Percentiles rank a stretch among this genome's conserved stretches.
Evolutionary conservation across 179 eudicot species (phyloP).

Genomic region (Nepenthes alata): DNA sequence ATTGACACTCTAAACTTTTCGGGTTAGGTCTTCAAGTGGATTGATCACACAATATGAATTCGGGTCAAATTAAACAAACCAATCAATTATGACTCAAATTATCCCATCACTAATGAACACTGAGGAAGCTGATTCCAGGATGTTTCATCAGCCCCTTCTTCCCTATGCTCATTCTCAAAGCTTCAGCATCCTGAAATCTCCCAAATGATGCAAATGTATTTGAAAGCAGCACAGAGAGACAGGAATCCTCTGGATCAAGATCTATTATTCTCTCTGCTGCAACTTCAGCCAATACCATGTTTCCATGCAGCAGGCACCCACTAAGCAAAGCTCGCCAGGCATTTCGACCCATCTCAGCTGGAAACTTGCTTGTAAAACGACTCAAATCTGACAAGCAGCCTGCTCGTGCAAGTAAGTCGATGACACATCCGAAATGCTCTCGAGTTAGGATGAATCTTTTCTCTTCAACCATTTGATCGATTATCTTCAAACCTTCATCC

Average conservation of each 20-base stretch:
- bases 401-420: slow-evolving; percentile 18
- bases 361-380: slow-evolving; percentile 1
- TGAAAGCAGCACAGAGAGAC: slow-evolving; percentile 5
- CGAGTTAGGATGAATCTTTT: not conserved
- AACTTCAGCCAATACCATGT: slow-evolving; percentile 6
- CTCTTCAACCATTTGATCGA: slow-evolving; percentile 14
- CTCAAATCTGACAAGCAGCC: slow-evolving; percentile 12
- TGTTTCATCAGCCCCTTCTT: slow-evolving; percentile 4
- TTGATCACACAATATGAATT: too few relatives aligned
- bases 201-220: slow-evolving; percentile 7
- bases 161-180: slow-evolving; percentile 8
- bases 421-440: slow-evolving; percentile 15
- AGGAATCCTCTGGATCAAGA: slow-evolving; percentile 2
- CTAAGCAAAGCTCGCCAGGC: slow-evolving; percentile 15
- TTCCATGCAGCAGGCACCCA: slow-evolving; percentile 9
- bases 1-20: too few relatives aligned
- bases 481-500: slow-evolving; percentile 14
- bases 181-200: slow-evolving; percentile 12
- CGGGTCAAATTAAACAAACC: too few relatives aligned
- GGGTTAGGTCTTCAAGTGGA: too few relatives aligned
- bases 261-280: slow-evolving; percentile 7
- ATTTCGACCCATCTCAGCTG: slow-evolving; percentile 10
- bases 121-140: slow-evolving; percentile 2
- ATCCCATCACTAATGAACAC: not conserved
- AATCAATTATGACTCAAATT: too few relatives aligned